Base-by-base conservation (phyloP, 768 basidiomycete species). In the Pleurotus ostreatus region DNA sequence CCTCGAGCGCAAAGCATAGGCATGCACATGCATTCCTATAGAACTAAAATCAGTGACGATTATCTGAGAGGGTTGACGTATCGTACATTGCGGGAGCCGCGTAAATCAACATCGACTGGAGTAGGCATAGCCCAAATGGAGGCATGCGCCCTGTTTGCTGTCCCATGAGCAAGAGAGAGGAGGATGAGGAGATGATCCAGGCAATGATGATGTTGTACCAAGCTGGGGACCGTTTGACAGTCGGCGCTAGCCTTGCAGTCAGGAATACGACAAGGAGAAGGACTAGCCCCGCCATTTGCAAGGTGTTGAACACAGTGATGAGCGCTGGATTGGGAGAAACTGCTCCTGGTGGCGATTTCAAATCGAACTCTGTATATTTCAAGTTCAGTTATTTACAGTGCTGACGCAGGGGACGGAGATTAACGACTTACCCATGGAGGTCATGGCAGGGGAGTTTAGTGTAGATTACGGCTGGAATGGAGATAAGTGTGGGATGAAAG, bases 101-200 rank as follows among this genome's bases (percentile, higher is more conserved):
- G 37, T 70, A 65, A 13, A 70, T 62, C 18, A 67, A 51, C 8
- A 59, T 49, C 15, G 65, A 63, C 46, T 70, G 66, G 8, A 64
- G 51, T 18, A 68, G 13, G 44, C 67, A 68, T 4, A 65, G 20
- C n/a, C 62, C 63, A 41, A 58, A 62, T 5, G 62, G 60, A 15
- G 64, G 66, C 16, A 61, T 53, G 6, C 53, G 57, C 15, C 65
- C 63, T 25, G 48, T 51, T 45, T 68, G 68, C 8, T 53, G 46
- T 6, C 66, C 63, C 25, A 66, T 51, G 9, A 64, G 55, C 45
- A 69, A 55, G 8, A 67, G 48, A 40, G 60, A 66, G 12, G 64
- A 59, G 44, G 65, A 25, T 15, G 58, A 64, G 52, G 65, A 69
- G 4, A 68, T 11, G 13, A 66, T 57, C 57, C 61, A 62, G 5